Percentiles rank a stretch among this genome's conserved stretches.
Evolutionary conservation across 495 filamentous ascomycete species (phyloP).

Genomic region (Penicillium canescens): DNA sequence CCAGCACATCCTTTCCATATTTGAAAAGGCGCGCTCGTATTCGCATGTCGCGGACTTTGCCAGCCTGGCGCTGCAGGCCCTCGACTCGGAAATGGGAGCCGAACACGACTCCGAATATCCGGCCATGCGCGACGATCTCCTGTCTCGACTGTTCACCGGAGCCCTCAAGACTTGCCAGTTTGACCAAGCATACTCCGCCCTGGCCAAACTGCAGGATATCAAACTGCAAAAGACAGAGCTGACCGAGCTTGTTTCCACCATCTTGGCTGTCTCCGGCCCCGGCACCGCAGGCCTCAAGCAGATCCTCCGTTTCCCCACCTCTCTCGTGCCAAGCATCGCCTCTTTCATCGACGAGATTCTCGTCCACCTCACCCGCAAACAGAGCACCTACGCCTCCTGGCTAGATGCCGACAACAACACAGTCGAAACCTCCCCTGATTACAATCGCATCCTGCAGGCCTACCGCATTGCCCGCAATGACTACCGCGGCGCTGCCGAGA

Average conservation of each 20-base stretch:
- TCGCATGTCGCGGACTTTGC: conserved; percentile 85
- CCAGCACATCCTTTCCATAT: conserved; percentile 79
- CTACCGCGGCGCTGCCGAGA: conserved; percentile 82
- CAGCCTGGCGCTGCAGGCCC: conserved; percentile 70
- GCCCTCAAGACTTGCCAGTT: conserved; percentile 74
- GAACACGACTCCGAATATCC: conserved; percentile 42
- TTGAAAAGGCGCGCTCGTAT: conserved; percentile 71
- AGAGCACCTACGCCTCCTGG: conserved; percentile 35
- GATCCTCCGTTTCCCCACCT: conserved; percentile 66
- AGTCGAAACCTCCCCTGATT: conserved; percentile 43
- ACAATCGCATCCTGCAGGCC: conserved; percentile 82
- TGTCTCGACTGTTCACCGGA: conserved; percentile 79
- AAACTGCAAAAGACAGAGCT: conserved; percentile 63
- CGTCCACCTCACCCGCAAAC: conserved; percentile 47
- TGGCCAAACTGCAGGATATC: conserved; percentile 67
- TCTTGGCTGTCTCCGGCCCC: conserved; percentile 67
- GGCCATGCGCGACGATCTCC: conserved; percentile 60
- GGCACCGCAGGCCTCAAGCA: conserved; percentile 49
- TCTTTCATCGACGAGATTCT: conserved; percentile 77
- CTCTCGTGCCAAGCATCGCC: conserved; percentile 68
- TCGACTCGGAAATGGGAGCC: conserved; percentile 39
- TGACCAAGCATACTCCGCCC: conserved; percentile 76
- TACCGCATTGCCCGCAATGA: conserved; percentile 83
- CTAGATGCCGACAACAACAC: conserved; percentile 33
- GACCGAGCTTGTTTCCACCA: conserved; percentile 67